phyloP scores from a whole-genome alignment of 2,329 filamentous ascomycete species.

The Endoconidiophora polonica region DNA sequence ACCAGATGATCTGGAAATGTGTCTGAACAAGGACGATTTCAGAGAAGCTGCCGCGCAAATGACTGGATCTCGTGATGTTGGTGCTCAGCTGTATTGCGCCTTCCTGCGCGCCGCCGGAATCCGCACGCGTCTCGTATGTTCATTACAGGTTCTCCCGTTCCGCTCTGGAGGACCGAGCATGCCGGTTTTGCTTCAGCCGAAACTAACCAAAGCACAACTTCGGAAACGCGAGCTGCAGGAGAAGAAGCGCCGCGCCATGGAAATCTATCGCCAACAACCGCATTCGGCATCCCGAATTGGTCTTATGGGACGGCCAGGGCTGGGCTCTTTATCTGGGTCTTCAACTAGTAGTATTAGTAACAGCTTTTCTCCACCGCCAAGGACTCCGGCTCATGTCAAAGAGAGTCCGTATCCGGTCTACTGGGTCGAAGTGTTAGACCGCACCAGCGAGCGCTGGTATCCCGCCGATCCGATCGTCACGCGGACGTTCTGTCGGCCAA shows the following conservation, averaged over 20 bases:
- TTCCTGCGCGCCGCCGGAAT: constrained; percentile 70
- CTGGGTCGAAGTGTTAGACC: constrained; percentile 86
- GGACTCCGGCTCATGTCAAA: constrained; percentile 26
- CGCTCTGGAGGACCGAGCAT: constrained; percentile 34
- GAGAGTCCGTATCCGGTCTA: constrained; percentile 73
- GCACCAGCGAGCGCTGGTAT: constrained; percentile 80
- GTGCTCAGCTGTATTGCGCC: constrained; percentile 80
- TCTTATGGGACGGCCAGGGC: too few species aligned
- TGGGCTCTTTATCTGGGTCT: not conserved
- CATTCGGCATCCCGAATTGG: too few species aligned
- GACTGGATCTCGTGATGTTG: constrained; percentile 73
- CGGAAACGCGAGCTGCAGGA: constrained; percentile 17
- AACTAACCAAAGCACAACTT: constrained; percentile 16
- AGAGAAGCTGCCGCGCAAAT: constrained; percentile 48
- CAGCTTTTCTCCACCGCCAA: not conserved
- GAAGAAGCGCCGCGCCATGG: constrained; percentile 15
- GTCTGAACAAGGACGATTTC: constrained; percentile 58
- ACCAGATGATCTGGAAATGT: constrained; percentile 47
- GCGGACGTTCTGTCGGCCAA: constrained; percentile 54
- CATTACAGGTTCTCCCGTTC: constrained; percentile 68
- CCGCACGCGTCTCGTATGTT: constrained; percentile 71
- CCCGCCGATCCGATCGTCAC: constrained; percentile 75
- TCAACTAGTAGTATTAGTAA: not conserved
- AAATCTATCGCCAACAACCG: constrained; percentile 5
- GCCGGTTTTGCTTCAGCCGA: constrained; percentile 21